Evolutionary conservation across 164 flowering plant genomes (phyloP).

Genomic region (Nymphaea thermarum): DNA sequence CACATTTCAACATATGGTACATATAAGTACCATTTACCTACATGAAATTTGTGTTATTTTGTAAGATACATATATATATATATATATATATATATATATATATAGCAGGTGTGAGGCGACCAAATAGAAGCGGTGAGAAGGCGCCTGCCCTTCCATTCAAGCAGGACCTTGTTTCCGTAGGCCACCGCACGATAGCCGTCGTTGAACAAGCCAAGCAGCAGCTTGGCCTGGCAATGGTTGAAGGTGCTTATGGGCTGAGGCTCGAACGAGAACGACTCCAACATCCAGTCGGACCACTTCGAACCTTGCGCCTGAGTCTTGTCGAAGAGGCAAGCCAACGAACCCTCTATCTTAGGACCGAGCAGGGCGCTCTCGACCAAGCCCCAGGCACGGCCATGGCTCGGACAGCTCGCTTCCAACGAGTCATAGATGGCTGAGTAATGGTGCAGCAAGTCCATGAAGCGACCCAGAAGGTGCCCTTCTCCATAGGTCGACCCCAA

Average conservation of each 20-base stretch:
- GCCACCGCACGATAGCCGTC: slow-evolving; percentile 73
- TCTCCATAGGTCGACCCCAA: slow-evolving; percentile 20
- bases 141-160: slow-evolving; percentile 65
- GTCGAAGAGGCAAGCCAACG: slow-evolving; percentile 27
- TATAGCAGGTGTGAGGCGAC: slow-evolving; percentile 19
- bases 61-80: no score
- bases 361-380: slow-evolving; percentile 62
- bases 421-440: slow-evolving; percentile 73
- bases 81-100: no score
- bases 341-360: slow-evolving; percentile 52
- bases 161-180: slow-evolving; percentile 35
- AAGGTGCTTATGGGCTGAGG: slow-evolving; percentile 41
- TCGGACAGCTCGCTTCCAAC: slow-evolving; percentile 63
- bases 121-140: slow-evolving; percentile 67
- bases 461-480: slow-evolving; percentile 33
- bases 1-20: no score
- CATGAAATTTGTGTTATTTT: no score
- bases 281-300: slow-evolving; percentile 45
- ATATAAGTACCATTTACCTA: no score
- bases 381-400: slow-evolving; percentile 45
- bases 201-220: slow-evolving; percentile 51
- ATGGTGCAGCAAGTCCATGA: slow-evolving; percentile 65
- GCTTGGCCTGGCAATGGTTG: slow-evolving; percentile 71
- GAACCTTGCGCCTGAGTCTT: slow-evolving; percentile 16
- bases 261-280: slow-evolving; percentile 23